Evolutionary conservation across 2,329 filamentous ascomycete genomes (phyloP), one percentile per base, ranked within the genome.

Genomic region (Geosmithia flava): DNA sequence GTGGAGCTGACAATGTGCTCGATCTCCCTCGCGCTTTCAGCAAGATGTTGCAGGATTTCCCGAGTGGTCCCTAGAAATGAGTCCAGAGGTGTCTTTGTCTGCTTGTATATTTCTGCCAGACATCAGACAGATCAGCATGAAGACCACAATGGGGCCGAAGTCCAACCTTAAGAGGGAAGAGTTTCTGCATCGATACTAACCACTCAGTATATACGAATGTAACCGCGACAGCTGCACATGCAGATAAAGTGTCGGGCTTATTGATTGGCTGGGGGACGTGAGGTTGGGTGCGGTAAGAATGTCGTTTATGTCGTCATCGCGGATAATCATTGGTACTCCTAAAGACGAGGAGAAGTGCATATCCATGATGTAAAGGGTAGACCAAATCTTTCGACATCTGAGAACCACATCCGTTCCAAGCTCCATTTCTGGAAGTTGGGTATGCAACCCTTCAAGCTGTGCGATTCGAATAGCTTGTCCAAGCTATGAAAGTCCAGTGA

Each of bases 331-430:
- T 0, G 65, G 66, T 5, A 66, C 48, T 1, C 66, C 65, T 0
- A 68, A 8, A 0, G 65, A 68, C 1, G 62, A 63, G 0, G 63
- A 68, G 37, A 68, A 63, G 20, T 68, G 62, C 0, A 62, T 57
- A 23, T 68, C 66, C 56, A 67, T 63, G 17, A 64, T 65, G 41
- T 68, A 68, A 3, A 67, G 46, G 0, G 64, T 65, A 64, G 66
- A 67, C 66, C 66, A 70, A 2, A 68, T 52, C 48, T 62, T 60
- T 1, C 64, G 62, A 42, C 63, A 68, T 0, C 57, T 55, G 0
- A 54, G 51, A 0, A 67, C 58, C 0, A 60, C 64, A 15, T 57
- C 56, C 6, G 49, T 40, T 0, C 62, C 62, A 0, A 68, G 56
- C 23, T 62, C 62, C 2, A 57, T 54, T 23, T 67, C 64, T 0